Conservation (phyloP, 2,329 filamentous ascomycete genomes). For the Pestalotiopsis sp. region DNA sequence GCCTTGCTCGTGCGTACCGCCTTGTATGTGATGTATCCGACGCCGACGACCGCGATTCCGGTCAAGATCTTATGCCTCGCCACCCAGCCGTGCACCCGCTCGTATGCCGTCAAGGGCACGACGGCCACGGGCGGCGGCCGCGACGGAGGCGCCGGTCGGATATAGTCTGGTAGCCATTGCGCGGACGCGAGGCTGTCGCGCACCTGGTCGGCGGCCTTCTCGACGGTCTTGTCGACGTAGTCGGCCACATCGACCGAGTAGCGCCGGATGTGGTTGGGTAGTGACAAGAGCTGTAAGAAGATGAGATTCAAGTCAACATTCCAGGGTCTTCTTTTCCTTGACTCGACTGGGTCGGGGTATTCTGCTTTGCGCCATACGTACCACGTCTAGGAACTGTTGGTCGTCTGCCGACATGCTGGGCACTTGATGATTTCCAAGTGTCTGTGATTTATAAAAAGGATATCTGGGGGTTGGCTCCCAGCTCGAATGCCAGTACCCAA, state of each 20-base stretch:
- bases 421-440: not conserved
- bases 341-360: not conserved
- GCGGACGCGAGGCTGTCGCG: constrained; percentile 70
- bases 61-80: constrained; percentile 72
- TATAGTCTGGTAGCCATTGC: constrained; percentile 72
- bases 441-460: not conserved
- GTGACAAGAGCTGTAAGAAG: constrained; percentile 48
- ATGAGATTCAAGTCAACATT: not conserved
- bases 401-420: constrained; percentile 76
- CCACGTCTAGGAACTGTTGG: constrained; percentile 76
- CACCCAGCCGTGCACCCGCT: constrained; percentile 72
- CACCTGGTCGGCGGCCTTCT: constrained; percentile 71
- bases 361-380: constrained; percentile 44
- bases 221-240: constrained; percentile 80
- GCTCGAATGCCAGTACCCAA: not conserved
- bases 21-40: constrained; percentile 65
- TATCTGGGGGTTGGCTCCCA: not conserved
- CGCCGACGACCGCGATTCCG: constrained; percentile 69
- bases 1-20: constrained; percentile 55
- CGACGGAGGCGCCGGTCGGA: constrained; percentile 62
- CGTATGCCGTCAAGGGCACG: constrained; percentile 38
- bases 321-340: not conserved
- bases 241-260: constrained; percentile 77
- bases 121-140: constrained; percentile 40
- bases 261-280: constrained; percentile 65